Evolutionary conservation across 1,284 basidiomycete species (phyloP), one percentile per base, ranked within the genome.

Genomic region (Cutaneotrichosporon mucoides): DNA sequence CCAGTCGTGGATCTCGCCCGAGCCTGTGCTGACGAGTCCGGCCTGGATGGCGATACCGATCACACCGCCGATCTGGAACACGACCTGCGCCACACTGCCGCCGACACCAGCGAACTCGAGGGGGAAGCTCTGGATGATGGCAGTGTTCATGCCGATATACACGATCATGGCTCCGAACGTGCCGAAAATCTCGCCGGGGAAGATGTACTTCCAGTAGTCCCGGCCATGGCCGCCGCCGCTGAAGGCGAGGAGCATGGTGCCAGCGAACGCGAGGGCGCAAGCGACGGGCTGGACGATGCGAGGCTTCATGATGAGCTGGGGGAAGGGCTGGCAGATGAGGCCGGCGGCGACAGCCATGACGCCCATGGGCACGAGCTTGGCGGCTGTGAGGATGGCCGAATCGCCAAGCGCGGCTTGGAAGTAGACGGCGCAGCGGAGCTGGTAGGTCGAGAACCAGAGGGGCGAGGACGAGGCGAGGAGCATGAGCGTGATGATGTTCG

Each of bases 31-130:
- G 11, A 56, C 48, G 9, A 76, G 64, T 15, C 72, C 75, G n/a
- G 68, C 59, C 57, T 76, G 75, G 51, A 75, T 59, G n/a, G 73
- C 68, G 58, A 76, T 73, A 50, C 73, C 73, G 51, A 75, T 67
- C 40, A 76, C 72, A 41, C 73, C 73, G 35, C 72, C 73, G 35
- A 76, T 60, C 52, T 75, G 73, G 69, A 76, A 75, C 59, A 75
- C 67, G 66, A 76, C 68, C 37, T 76, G 65, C 40, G 70, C 70
- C 47, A 72, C 72, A 1, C 69, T 69, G 13, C 73, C 71, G n/a
- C 70, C 73, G 43, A 73, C 64, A 42, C 70, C 72, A 0, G 72
- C 72, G 43, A 67, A 73, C 55, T 70, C 68, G 55, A 70, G 44
- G 4, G 71, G 71, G 67, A 72, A 72, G 9, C 63, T 58, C 53